A percentile compares a stretch with the other conserved stretches of the same genome.
Evolutionary conservation across 2,329 filamentous ascomycete species (phyloP).

Genomic region (Trichoderma guizhouense): DNA sequence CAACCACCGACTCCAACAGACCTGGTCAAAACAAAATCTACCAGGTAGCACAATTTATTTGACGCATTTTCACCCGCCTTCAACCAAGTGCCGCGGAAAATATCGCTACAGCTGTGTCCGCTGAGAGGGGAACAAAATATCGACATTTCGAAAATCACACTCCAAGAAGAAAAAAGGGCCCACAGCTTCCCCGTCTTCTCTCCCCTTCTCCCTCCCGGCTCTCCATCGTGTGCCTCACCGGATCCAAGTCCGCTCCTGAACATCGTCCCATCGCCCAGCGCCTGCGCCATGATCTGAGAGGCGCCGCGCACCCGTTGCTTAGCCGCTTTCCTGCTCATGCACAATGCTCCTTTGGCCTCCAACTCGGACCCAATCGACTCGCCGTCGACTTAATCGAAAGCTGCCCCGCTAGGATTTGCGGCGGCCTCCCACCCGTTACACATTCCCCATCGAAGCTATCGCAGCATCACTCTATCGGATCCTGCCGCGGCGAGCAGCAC

Average conservation of each 20-base stretch:
- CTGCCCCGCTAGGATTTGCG: constrained; percentile 18
- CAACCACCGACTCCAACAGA: neutral
- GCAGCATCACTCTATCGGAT: neutral
- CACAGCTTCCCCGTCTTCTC: neutral
- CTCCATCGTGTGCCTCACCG: neutral
- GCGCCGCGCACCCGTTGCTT: neutral
- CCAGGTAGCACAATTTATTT: neutral
- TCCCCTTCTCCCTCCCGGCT: neutral
- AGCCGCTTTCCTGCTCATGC: constrained; percentile 7
- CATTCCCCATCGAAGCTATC: neutral
- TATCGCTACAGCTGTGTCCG: neutral
- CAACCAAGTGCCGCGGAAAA: neutral
- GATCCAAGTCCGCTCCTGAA: neutral
- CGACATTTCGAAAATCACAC: neutral
- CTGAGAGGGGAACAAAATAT: neutral
- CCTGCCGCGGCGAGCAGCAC: neutral
- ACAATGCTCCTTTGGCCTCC: constrained; percentile 20
- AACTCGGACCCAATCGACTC: constrained; percentile 16
- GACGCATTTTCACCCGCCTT: neutral
- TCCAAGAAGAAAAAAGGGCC: neutral
- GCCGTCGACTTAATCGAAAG: constrained; percentile 14
- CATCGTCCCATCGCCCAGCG: constrained; percentile 5
- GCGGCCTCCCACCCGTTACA: constrained; percentile 18
- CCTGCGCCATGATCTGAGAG: constrained; percentile 19
- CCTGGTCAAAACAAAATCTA: neutral